Conservation (phyloP, 208 protist species). For the Endotrypanum monterogeii region DNA sequence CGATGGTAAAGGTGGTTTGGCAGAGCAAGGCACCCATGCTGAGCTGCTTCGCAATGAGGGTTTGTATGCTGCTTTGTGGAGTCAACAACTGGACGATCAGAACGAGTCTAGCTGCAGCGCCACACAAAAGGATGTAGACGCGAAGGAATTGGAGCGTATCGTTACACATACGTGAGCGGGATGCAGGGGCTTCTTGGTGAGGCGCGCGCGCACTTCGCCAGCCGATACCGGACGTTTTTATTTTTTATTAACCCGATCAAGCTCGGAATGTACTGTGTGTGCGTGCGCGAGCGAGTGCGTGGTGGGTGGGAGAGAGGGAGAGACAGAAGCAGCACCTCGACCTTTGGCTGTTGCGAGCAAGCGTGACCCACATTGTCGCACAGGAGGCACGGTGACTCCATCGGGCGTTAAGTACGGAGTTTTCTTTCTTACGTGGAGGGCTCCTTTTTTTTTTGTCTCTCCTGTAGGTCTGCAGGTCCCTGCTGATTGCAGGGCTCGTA, state of each 20-base stretch:
- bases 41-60: conserved; percentile 79
- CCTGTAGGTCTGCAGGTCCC: not conserved
- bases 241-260: not conserved
- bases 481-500: not conserved
- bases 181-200: not conserved
- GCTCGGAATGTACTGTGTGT: too few species aligned
- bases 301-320: not conserved
- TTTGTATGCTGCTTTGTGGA: conserved; percentile 86
- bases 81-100: conserved; percentile 71
- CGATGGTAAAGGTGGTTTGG: conserved; percentile 81
- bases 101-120: conserved; percentile 8
- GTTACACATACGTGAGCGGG: not conserved
- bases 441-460: not conserved
- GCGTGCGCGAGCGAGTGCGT: not conserved
- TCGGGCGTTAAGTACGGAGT: not conserved
- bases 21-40: conserved; percentile 85
- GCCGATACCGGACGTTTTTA: not conserved
- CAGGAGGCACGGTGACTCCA: not conserved
- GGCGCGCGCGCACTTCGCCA: not conserved
- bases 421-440: not conserved
- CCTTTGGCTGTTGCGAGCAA: not conserved
- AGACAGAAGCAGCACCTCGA: not conserved
- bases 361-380: not conserved
- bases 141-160: not conserved
- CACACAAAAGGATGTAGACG: not conserved